Conservation (phyloP, 2,329 filamentous ascomycete genomes). For the Aspergillus uvarum region DNA sequence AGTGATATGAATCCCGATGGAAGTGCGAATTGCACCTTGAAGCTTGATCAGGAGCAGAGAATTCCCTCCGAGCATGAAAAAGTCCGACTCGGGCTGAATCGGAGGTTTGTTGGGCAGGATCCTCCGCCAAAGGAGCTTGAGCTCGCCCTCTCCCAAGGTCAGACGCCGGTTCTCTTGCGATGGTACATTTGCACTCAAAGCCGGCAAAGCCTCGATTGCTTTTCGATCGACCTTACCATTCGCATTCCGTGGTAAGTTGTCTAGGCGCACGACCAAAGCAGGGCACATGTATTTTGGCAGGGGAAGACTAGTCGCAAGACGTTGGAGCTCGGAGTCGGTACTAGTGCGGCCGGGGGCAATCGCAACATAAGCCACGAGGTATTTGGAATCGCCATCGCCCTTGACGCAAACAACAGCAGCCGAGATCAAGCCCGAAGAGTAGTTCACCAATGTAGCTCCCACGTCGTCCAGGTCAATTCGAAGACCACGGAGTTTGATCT, state of each 20-base stretch:
- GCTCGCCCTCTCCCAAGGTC: conserved; percentile 10
- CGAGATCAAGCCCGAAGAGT: background rate
- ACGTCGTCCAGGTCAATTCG: conserved; percentile 50
- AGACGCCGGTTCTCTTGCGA: background rate
- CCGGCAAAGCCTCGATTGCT: background rate
- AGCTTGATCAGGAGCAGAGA: conserved; percentile 35
- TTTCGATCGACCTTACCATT: background rate
- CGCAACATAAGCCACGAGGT: background rate
- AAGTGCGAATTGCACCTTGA: conserved; percentile 24
- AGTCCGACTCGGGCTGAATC: conserved; percentile 20
- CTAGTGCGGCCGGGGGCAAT: background rate
- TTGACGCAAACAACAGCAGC: conserved; percentile 1
- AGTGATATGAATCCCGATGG: conserved; percentile 16
- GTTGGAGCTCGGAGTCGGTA: background rate
- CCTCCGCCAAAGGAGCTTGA: conserved; percentile 23
- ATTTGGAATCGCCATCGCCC: background rate
- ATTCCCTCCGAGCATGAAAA: conserved; percentile 39
- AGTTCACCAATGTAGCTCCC: conserved; percentile 18
- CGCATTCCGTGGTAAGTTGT: background rate
- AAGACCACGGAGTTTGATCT: conserved; percentile 28
- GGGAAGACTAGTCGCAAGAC: background rate
- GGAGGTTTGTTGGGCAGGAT: conserved; percentile 9
- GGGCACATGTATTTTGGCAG: background rate
- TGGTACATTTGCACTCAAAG: background rate
- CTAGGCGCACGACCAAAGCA: background rate